These are phyloP conservation scores for Fusarium albosuccineum DNA, from an alignment of 2,329 filamentous ascomycete genomes.

Conservation along the genomic window DNA sequence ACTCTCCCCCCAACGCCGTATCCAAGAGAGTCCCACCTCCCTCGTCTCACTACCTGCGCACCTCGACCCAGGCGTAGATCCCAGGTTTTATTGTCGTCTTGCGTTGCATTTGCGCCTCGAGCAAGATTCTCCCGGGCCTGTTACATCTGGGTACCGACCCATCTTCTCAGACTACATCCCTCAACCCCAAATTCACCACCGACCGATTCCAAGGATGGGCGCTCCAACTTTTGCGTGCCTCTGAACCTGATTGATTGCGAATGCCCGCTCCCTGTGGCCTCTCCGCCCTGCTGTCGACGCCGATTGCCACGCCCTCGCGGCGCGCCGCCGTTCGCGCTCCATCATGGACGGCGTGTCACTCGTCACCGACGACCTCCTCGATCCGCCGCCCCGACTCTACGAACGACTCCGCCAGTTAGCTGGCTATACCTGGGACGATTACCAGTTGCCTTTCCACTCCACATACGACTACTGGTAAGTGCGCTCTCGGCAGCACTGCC, in stretches of 20 bases:
- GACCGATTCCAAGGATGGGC: slow-evolving; percentile 50
- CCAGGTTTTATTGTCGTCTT: slow-evolving; percentile 15
- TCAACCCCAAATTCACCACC: slow-evolving; percentile 29
- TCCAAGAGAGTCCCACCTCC: slow-evolving; percentile 30
- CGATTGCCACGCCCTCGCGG: slow-evolving; percentile 38
- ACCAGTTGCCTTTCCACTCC: slow-evolving; percentile 67
- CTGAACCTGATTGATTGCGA: slow-evolving; percentile 46
- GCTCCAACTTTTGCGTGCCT: slow-evolving; percentile 45
- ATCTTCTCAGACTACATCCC: slow-evolving; percentile 5
- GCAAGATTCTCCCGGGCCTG: slow-evolving; percentile 11
- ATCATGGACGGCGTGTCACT: slow-evolving; percentile 66
- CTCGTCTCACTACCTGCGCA: slow-evolving; percentile 12
- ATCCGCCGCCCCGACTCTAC: slow-evolving; percentile 76
- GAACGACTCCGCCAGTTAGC: slow-evolving; percentile 79
- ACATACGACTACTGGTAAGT: slow-evolving; percentile 90
- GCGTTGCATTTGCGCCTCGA: slow-evolving; percentile 22
- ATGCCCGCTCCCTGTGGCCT: slow-evolving; percentile 42
- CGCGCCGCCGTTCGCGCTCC: slow-evolving; percentile 46
- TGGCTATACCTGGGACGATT: slow-evolving; percentile 83
- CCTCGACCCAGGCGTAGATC: slow-evolving; percentile 31
- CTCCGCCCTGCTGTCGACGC: slow-evolving; percentile 33
- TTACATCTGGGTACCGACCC: slow-evolving; percentile 8
- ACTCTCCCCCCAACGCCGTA: slow-evolving; percentile 12
- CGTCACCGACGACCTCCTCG: slow-evolving; percentile 67
- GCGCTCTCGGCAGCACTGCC: neutral